These are phyloP conservation scores for Xanthoconium purpureum DNA, from an alignment of 768 basidiomycete species.

Conservation along the genomic window DNA sequence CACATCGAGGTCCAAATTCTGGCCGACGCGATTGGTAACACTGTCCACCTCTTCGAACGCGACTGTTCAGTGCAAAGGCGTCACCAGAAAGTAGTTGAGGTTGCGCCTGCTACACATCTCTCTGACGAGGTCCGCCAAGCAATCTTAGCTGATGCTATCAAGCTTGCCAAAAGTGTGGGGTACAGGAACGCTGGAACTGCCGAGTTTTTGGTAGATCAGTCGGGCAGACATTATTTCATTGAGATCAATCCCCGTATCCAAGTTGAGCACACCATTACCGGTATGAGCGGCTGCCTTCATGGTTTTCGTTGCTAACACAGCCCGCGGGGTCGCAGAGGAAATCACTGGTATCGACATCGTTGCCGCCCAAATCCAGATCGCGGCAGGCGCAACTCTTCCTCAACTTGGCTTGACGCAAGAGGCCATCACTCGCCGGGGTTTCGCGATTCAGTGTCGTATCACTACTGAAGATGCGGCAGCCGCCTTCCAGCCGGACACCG, in stretches of 20 bases:
- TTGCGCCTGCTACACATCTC: conserved; percentile 93
- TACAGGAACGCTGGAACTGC: conserved; percentile 98
- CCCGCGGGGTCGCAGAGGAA: conserved; percentile 67
- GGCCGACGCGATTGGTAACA: conserved; percentile 89
- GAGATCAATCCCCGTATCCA: conserved; percentile 99
- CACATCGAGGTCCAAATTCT: conserved; percentile 98
- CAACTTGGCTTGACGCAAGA: conserved; percentile 96
- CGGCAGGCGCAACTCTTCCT: conserved; percentile 94
- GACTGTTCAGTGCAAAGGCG: conserved; percentile 98
- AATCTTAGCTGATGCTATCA: conserved; percentile 89
- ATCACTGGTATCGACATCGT: conserved; percentile 99
- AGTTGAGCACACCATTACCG: conserved; percentile 99
- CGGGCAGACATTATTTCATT: conserved; percentile 97
- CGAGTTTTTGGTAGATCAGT: conserved; percentile 96
- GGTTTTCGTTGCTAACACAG: not conserved
- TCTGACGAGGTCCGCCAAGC: conserved; percentile 88
- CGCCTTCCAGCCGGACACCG: conserved; percentile 96
- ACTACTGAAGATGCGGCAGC: conserved; percentile 95
- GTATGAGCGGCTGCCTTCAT: conserved; percentile 38
- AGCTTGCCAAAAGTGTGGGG: conserved; percentile 86
- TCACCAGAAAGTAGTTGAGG: conserved; percentile 99
- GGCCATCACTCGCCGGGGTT: conserved; percentile 92
- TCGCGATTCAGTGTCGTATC: conserved; percentile 97
- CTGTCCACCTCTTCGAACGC: conserved; percentile 97
- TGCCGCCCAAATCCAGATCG: conserved; percentile 98